Conservation (phyloP, 129 eudicot genomes). For the Flaveria robusta region DNA sequence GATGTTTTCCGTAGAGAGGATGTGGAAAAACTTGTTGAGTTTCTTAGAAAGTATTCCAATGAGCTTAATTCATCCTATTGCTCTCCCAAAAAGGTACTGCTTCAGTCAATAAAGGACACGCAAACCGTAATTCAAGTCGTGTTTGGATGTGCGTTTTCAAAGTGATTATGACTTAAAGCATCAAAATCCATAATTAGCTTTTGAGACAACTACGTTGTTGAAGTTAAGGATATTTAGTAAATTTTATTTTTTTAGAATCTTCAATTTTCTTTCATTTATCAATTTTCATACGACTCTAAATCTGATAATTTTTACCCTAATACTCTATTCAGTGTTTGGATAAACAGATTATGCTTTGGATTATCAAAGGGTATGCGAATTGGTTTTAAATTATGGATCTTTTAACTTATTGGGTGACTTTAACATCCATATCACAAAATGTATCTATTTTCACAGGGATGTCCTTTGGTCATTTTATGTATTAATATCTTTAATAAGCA, state of each 20-base stretch:
- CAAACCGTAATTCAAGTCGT: no score
- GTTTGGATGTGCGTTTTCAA: not conserved
- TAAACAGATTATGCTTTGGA: not conserved
- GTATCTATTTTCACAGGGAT: not conserved
- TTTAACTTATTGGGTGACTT: no score
- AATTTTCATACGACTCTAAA: no score
- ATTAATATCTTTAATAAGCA: no score
- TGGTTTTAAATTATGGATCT: no score
- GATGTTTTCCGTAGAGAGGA: slow-evolving; percentile 87
- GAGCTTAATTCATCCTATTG: slow-evolving; percentile 47
- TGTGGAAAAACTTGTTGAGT: slow-evolving; percentile 75
- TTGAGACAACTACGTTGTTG: no score
- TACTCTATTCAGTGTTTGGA: not conserved
- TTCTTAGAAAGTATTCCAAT: slow-evolving; percentile 60
- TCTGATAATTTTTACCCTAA: not conserved
- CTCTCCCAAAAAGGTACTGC: slow-evolving; percentile 52
- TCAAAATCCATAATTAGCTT: no score
- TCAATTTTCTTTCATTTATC: not conserved
- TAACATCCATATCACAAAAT: not conserved
- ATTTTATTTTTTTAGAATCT: no score
- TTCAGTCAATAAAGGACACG: not conserved
- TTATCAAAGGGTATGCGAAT: not conserved
- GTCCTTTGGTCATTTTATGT: not conserved
- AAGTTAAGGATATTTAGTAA: no score
- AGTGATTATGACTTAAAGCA: not conserved